These are phyloP conservation scores for Russula foetens DNA, from an alignment of 768 basidiomycete genomes.

Conservation along the genomic window DNA sequence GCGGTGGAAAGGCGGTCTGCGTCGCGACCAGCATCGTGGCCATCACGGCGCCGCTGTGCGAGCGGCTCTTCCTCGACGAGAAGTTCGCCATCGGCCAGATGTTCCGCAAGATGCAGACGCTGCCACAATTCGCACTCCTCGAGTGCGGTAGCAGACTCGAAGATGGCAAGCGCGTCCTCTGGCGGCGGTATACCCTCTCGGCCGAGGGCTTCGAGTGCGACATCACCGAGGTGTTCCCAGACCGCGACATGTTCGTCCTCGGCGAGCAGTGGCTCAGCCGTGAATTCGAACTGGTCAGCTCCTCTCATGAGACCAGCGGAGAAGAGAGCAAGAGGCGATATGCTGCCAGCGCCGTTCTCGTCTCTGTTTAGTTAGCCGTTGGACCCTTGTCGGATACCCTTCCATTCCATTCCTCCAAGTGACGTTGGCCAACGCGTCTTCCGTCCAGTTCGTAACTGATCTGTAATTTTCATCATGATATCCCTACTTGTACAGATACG, in stretches of 20 bases:
- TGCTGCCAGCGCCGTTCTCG: conserved; percentile 1
- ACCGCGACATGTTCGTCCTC: conserved; percentile 53
- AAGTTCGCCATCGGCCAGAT: conserved; percentile 64
- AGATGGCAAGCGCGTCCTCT: conserved; percentile 28
- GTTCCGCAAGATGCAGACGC: conserved; percentile 44
- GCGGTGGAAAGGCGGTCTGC: conserved; percentile 46
- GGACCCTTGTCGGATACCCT: too few species aligned
- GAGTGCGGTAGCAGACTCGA: conserved; percentile 36
- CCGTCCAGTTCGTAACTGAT: too few species aligned
- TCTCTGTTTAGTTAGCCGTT: background rate
- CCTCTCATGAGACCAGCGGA: background rate
- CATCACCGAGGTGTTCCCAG: conserved; percentile 62
- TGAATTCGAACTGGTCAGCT: background rate
- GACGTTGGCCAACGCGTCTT: background rate
- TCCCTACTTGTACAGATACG: background rate
- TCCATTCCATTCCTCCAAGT: background rate
- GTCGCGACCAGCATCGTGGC: conserved; percentile 58
- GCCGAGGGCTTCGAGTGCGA: conserved; percentile 55
- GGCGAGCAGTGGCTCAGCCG: conserved; percentile 52
- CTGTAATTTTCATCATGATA: too few species aligned
- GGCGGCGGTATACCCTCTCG: conserved; percentile 51
- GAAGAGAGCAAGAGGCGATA: conserved; percentile 15
- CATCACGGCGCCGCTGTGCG: conserved; percentile 47
- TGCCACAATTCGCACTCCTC: conserved; percentile 52
- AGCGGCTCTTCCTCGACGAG: conserved; percentile 56